A percentile compares a stretch with the other conserved stretches of the same genome.
phyloP scores from a whole-genome alignment of 2,329 filamentous ascomycete species.

The Zymoseptoria brevis region DNA sequence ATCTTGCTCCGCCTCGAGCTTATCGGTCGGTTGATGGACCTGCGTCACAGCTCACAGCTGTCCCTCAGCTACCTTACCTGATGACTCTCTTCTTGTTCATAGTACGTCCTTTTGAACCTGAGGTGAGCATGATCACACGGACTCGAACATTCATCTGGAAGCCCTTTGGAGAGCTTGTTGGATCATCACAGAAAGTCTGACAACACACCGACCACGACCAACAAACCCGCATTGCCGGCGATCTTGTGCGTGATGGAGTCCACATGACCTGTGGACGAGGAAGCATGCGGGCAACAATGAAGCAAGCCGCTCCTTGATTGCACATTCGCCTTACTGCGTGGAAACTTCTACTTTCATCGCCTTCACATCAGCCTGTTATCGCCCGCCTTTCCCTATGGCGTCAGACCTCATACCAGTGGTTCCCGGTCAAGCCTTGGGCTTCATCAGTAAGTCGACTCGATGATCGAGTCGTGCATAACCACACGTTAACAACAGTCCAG shows the following conservation, averaged over 20 bases:
- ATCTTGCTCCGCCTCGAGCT: neutral
- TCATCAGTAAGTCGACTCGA: conserved; percentile 30
- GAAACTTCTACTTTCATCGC: neutral
- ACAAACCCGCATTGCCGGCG: neutral
- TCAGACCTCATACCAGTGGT: conserved; percentile 14
- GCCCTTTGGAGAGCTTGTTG: neutral
- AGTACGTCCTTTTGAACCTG: too few relatives aligned
- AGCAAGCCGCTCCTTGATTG: neutral
- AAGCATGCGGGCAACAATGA: neutral
- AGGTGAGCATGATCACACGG: too few relatives aligned
- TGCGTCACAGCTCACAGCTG: neutral
- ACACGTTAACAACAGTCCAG: conserved; percentile 40
- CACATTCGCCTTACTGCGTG: neutral
- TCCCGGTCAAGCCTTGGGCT: conserved; percentile 30
- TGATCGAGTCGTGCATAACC: neutral
- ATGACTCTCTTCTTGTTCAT: too few relatives aligned
- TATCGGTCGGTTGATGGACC: neutral
- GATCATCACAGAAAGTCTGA: neutral
- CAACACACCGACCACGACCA: neutral
- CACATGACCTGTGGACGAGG: neutral
- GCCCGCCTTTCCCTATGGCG: conserved; percentile 1
- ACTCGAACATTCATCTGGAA: neutral
- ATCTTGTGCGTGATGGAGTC: conserved; percentile 1
- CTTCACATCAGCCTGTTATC: neutral
- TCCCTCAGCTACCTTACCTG: neutral